Percentiles rank a stretch among this genome's conserved stretches.
Conservation (phyloP, 805 yeast genomes). For the Clavispora vitiphila region DNA sequence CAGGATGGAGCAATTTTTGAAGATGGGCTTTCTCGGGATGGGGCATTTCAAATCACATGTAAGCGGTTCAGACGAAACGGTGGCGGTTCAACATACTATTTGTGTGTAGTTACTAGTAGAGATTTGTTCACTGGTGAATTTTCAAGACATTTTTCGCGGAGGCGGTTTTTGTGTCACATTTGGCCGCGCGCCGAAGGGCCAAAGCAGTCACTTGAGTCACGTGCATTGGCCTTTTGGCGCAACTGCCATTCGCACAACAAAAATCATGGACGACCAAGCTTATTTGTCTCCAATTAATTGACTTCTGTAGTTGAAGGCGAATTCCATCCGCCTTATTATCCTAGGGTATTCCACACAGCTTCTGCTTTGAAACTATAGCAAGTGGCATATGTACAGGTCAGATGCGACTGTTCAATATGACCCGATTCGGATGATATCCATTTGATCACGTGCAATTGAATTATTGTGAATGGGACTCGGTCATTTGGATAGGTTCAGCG, state of each 20-base stretch:
- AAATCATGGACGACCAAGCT: no score
- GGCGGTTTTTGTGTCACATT: constrained; percentile 1
- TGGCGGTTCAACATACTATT: constrained; percentile 3
- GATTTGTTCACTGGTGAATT: not conserved
- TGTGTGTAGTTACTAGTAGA: not conserved
- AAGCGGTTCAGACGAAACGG: not conserved
- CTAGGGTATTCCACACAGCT: no score
- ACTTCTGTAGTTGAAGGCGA: no score
- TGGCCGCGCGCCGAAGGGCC: not conserved
- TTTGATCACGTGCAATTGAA: not conserved
- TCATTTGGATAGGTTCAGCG: no score
- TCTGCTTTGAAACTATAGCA: no score
- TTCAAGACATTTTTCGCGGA: constrained; percentile 2
- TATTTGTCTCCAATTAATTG: no score
- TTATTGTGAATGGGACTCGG: not conserved
- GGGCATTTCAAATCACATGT: not conserved
- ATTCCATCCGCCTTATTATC: no score
- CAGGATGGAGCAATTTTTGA: not conserved
- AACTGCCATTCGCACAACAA: no score
- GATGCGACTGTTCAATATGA: not conserved
- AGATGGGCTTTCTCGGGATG: not conserved
- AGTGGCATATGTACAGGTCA: not conserved
- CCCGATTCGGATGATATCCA: not conserved
- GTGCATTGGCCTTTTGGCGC: not conserved
- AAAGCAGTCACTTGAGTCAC: constrained; percentile 4